phyloP scores from a whole-genome alignment of 1,284 basidiomycete genomes.

The Papiliotrema fonsecae region DNA sequence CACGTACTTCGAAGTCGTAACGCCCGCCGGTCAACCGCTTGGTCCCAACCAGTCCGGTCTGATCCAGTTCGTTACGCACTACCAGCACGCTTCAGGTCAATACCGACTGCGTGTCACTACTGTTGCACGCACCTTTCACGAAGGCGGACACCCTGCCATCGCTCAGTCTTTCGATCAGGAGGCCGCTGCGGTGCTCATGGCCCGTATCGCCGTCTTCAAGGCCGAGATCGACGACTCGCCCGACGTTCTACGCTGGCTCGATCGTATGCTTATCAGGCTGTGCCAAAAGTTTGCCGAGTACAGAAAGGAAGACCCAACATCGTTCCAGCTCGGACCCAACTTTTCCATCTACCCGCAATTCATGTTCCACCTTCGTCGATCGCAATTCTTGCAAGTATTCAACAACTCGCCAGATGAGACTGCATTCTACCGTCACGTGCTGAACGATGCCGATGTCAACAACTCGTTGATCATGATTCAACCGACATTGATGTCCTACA shows the following conservation, averaged over 20 bases:
- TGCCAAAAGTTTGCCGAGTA: slow-evolving; percentile 99
- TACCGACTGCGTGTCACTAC: slow-evolving; percentile 93
- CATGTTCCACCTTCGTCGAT: slow-evolving; percentile 98
- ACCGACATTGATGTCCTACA: slow-evolving; percentile 98
- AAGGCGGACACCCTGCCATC: slow-evolving; percentile 89
- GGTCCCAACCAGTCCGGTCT: slow-evolving; percentile 88
- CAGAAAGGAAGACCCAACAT: slow-evolving; percentile 92
- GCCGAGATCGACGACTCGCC: slow-evolving; percentile 98
- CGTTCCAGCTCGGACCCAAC: slow-evolving; percentile 88
- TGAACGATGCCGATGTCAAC: slow-evolving; percentile 98
- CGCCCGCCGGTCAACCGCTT: slow-evolving; percentile 92
- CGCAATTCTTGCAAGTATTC: slow-evolving; percentile 99
- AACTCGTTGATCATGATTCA: slow-evolving; percentile 99
- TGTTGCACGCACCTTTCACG: slow-evolving; percentile 93
- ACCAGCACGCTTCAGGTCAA: slow-evolving; percentile 94
- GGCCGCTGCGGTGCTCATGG: slow-evolving; percentile 96
- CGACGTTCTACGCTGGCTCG: slow-evolving; percentile 94
- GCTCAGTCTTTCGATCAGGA: slow-evolving; percentile 97
- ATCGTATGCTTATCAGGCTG: slow-evolving; percentile 95
- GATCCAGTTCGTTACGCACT: slow-evolving; percentile 98
- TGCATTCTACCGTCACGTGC: slow-evolving; percentile 93
- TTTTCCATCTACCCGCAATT: slow-evolving; percentile 99
- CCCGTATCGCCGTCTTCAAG: slow-evolving; percentile 97
- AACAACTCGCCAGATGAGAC: slow-evolving; percentile 99
- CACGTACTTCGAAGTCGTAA: slow-evolving; percentile 98